phyloP scores from a whole-genome alignment of 2,329 filamentous ascomycete genomes.

The Trichothecium roseum region DNA sequence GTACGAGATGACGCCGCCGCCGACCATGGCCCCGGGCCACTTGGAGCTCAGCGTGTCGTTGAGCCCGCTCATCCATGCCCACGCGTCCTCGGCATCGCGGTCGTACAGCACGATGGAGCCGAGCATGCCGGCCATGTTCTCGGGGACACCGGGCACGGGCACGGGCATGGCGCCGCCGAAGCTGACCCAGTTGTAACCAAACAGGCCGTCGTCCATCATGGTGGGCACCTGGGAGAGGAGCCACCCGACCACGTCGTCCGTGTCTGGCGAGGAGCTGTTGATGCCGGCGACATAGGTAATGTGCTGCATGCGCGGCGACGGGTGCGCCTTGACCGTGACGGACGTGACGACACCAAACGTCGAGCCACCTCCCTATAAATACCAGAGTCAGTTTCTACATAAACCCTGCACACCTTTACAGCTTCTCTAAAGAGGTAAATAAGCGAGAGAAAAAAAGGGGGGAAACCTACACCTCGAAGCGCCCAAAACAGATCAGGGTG shows the following conservation, averaged over 20 bases:
- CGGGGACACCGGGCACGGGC: conserved; percentile 12
- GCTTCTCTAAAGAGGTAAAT: too few species aligned
- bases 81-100: not conserved
- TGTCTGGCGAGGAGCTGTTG: conserved; percentile 20
- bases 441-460: conserved; percentile 11
- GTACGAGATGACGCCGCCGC: conserved; percentile 24
- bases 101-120: not conserved
- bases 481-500: conserved; percentile 56
- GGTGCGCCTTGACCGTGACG: conserved; percentile 42
- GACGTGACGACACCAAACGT: conserved; percentile 52
- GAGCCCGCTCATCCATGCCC: too few species aligned
- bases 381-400: too few species aligned
- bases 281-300: conserved; percentile 13
- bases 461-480: conserved; percentile 35
- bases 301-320: conserved; percentile 23
- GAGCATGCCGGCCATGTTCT: conserved; percentile 22
- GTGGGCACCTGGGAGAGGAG: conserved; percentile 34
- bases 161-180: conserved; percentile 25
- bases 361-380: conserved; percentile 41
- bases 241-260: conserved; percentile 35
- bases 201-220: conserved; percentile 39
- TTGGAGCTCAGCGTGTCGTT: conserved; percentile 6
- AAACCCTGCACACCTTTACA: too few species aligned
- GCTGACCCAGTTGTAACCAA: conserved; percentile 33
- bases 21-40: conserved; percentile 14